Evolutionary conservation across 495 filamentous ascomycete species (phyloP), one percentile per base, ranked within the genome.

Genomic region (Penicillium taxi): DNA sequence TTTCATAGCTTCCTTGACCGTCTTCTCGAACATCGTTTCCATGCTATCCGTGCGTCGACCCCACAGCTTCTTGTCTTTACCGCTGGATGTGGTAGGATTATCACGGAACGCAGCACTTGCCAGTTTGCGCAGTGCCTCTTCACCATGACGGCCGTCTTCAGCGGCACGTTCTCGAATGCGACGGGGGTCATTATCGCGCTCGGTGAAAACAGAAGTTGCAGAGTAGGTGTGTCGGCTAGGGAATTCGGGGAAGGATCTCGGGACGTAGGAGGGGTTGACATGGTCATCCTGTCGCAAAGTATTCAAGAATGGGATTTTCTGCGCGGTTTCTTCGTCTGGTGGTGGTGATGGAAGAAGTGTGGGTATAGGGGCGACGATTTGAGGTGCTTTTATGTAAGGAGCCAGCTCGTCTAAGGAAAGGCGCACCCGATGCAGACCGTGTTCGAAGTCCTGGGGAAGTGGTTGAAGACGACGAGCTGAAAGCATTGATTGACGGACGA

Each of bases 181-280:
- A 28, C 81, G 65, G 2, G 82, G 78, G 53, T 88, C 82, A 15
- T 62, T 73, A 32, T 83, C 79, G 29, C 82, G 70, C 28, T 73
- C 66, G 1, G 77, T 73, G 43, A 74, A 82, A 7, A 83, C 75
- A 2, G 79, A 67, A 1, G 82, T 86, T 21, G 70, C 61, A 44
- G 75, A 72, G 56, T 81, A 89, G 9, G 84, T 84, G 55, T 89
- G 84, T 50, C 73, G 75, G 44, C 77, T 77, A 6, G 84, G 84
- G 25, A 86, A 78, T 14, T 71, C 53, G 7, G 84, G 84, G 41
- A 89, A 81, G 35, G 81, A 72, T 32, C 59, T 66, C 1, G 82
- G 81, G 29, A 86, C 76, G 41, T 80, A 79, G 17, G 58, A 52
- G 43, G 59, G 66, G 16, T 49, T 52, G 17, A 58, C 55, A 21